Base-by-base conservation (phyloP, 2,329 filamentous ascomycete species). In the Hypoxylon sp. region DNA sequence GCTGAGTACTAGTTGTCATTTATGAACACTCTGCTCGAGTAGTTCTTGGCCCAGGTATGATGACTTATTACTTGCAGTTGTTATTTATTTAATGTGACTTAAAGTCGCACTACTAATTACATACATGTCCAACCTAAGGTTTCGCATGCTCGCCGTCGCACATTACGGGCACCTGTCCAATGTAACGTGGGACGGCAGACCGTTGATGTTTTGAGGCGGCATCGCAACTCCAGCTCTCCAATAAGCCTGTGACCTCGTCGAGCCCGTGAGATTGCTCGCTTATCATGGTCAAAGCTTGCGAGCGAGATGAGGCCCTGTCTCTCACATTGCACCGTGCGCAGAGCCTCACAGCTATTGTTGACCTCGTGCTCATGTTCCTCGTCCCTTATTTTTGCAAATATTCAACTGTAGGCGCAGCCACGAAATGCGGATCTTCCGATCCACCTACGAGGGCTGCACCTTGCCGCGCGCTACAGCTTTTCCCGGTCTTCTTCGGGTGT, bases 381-480 rank as follows among this genome's bases (percentile, higher is more conserved):
- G 13, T 54, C 11, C 41, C 18, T n/a, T 37, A 3, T n/a, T 37
- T 42, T 18, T 17, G 15, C 18, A 13, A 5, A 27, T 27, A 27
- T n/a, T n/a, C 15, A 9, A 4, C 20, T n/a, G 15, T 35, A 15
- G n/a, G n/a, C 21, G 35, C 20, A 40, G 35, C 35, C 11, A 40
- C 35, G 13, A 20, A 23, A 35, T 35, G 31, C 11, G 11, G 31
- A 47, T 47, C 27, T 27, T 47, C 26, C 15, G n/a, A 24, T 18
- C 3, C 33, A 45, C 43, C 23, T n/a, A n/a, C n/a, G n/a, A 48
- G 38, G 43, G 27, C 42, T 47, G 35, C 27, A 48, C 3, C 45
- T 63, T 63, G 43, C 53, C 60, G 60, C 60, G 60, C 60, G 60
- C 49, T 54, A 60, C 47, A 17, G 31, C 5, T 4, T n/a, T 20